Percentiles rank a stretch among this genome's conserved stretches.
Conservation (phyloP, 805 yeast genomes). For the Saccharomycopsis fibuligera region DNA sequence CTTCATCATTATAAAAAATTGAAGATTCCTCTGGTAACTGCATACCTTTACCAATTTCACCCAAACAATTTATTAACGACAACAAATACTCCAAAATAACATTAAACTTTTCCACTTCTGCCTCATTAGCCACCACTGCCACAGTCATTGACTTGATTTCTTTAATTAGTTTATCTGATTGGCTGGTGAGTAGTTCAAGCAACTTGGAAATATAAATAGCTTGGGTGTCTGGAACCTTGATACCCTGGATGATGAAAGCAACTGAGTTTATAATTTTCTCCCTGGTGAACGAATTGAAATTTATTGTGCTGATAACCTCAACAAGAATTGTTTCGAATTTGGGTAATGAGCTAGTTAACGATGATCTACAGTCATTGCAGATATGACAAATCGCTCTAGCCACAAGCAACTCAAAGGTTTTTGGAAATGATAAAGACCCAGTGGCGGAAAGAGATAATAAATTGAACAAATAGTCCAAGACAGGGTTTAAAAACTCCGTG, state of each 20-base stretch:
- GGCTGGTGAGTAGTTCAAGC: conserved; percentile 28
- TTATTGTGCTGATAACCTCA: conserved; percentile 38
- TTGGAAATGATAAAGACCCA: not conserved
- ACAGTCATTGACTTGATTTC: conserved; percentile 11
- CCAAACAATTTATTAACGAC: conserved; percentile 56
- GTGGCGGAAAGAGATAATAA: conserved; percentile 27
- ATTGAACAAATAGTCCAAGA: conserved; percentile 51
- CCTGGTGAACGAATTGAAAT: conserved; percentile 41
- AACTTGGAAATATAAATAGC: conserved; percentile 32
- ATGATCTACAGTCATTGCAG: conserved; percentile 46
- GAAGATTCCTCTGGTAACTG: conserved; percentile 48
- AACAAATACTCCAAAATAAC: conserved; percentile 39
- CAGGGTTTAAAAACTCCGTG: conserved; percentile 36
- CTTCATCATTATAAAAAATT: conserved; percentile 28
- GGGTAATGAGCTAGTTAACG: conserved; percentile 37
- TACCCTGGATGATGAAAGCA: conserved; percentile 54
- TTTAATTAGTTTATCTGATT: conserved; percentile 16
- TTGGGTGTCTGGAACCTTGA: conserved; percentile 41
- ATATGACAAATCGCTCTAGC: conserved; percentile 46
- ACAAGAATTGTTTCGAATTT: conserved; percentile 42
- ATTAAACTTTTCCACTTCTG: conserved; percentile 19
- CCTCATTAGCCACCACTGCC: conserved; percentile 18
- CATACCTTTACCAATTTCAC: conserved; percentile 67
- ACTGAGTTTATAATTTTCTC: conserved; percentile 57
- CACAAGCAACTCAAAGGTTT: conserved; percentile 3